Evolutionary conservation across 2,329 filamentous ascomycete species (phyloP).

Genomic region (Aschersonia sp.): DNA sequence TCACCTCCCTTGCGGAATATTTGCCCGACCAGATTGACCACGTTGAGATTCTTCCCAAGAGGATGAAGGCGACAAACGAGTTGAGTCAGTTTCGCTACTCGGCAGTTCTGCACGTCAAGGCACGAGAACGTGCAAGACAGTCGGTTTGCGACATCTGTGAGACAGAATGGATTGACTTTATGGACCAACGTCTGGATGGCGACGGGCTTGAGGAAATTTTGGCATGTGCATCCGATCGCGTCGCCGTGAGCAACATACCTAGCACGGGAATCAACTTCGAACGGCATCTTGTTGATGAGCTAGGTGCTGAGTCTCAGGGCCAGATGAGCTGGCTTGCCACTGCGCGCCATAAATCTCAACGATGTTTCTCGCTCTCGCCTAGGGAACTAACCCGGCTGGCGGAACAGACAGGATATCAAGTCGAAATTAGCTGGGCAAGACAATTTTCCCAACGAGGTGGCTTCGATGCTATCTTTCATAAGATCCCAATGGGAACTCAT

Average conservation of each 20-base stretch:
- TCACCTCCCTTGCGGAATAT: constrained; percentile 5
- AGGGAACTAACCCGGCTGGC: constrained; percentile 8
- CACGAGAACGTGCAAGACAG: background rate
- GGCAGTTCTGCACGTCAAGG: constrained; percentile 7
- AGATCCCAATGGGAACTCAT: constrained; percentile 14
- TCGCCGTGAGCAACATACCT: constrained; percentile 10
- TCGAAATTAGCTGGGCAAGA: constrained; percentile 29
- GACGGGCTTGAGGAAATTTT: constrained; percentile 2
- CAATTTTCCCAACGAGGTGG: constrained; percentile 15
- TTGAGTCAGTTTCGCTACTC: constrained; percentile 9
- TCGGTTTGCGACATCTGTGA: constrained; percentile 1
- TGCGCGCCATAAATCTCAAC: constrained; percentile 1
- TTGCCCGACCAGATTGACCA: constrained; percentile 6
- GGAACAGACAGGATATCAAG: constrained; percentile 25
- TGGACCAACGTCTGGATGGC: constrained; percentile 1
- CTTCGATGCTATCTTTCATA: constrained; percentile 15
- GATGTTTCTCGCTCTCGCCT: constrained; percentile 4
- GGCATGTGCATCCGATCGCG: background rate
- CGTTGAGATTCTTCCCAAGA: constrained; percentile 11
- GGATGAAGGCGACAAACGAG: constrained; percentile 10
- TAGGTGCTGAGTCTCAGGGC: background rate
- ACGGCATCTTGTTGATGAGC: constrained; percentile 7
- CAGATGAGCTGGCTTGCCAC: constrained; percentile 1
- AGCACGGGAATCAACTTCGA: constrained; percentile 15
- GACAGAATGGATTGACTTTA: constrained; percentile 5